Conservation (phyloP, 768 basidiomycete genomes). For the Mycena indigotica region DNA sequence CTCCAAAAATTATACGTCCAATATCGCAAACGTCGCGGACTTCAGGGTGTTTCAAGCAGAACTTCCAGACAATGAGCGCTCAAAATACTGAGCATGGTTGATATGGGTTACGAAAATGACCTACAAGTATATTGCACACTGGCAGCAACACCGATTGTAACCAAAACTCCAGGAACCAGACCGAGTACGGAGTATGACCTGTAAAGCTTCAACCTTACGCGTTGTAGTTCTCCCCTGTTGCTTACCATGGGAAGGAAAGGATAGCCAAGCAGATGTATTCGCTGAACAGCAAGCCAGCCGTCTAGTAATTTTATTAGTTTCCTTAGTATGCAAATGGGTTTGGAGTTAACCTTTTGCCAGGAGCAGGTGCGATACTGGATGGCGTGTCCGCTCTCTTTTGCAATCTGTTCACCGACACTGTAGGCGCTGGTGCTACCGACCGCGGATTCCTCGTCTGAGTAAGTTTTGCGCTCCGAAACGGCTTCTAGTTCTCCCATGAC, state of each 20-base stretch:
- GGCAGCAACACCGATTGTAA: constrained; percentile 42
- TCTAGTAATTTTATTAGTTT: constrained; percentile 28
- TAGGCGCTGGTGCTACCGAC: constrained; percentile 6
- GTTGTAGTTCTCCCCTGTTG: neutral
- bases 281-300: constrained; percentile 46
- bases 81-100: neutral
- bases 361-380: constrained; percentile 46
- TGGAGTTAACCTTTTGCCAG: constrained; percentile 47
- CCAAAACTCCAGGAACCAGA: constrained; percentile 44
- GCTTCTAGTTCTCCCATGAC: neutral
- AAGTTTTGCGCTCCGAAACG: constrained; percentile 6
- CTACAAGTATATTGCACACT: constrained; percentile 44
- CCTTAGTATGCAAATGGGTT: neutral
- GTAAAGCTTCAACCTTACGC: neutral
- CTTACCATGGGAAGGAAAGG: constrained; percentile 40
- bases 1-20: constrained; percentile 47
- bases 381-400: constrained; percentile 31
- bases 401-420: constrained; percentile 24
- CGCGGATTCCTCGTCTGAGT: constrained; percentile 14
- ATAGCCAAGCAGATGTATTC: constrained; percentile 50
- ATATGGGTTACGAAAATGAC: too few species aligned
- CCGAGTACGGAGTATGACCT: constrained; percentile 50
- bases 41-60: constrained; percentile 51
- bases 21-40: constrained; percentile 55
- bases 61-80: constrained; percentile 48